Conservation (phyloP, 495 filamentous ascomycete genomes). For the Neurospora pannonica region DNA sequence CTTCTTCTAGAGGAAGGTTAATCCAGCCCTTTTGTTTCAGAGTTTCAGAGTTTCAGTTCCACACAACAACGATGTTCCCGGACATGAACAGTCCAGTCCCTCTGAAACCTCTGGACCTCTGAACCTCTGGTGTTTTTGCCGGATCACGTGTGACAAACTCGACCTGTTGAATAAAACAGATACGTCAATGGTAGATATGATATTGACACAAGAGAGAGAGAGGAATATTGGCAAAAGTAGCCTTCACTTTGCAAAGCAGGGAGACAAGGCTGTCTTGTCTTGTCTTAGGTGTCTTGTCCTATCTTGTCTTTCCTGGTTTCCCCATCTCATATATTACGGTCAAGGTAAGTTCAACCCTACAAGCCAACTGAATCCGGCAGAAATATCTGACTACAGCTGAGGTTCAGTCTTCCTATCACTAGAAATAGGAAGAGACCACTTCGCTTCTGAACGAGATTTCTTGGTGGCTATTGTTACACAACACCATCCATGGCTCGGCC, state of each 20-base stretch:
- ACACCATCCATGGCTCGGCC: not conserved
- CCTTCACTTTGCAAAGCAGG: not conserved
- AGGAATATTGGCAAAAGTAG: not conserved
- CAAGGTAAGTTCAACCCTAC: too few species aligned
- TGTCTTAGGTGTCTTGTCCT: not conserved
- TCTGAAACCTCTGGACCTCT: not conserved
- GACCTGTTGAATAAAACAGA: not conserved
- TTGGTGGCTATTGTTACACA: not conserved
- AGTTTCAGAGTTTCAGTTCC: not conserved
- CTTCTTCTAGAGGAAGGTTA: not conserved
- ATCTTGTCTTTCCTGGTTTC: not conserved
- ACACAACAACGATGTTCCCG: not conserved
- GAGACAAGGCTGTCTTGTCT: not conserved
- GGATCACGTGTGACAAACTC: not conserved
- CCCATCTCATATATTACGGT: not conserved
- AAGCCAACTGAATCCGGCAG: not conserved
- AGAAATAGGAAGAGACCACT: not conserved
- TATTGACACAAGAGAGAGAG: not conserved
- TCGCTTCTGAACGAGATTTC: not conserved
- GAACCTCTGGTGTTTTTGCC: not conserved
- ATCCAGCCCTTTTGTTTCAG: not conserved
- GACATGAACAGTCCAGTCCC: not conserved
- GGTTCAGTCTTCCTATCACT: not conserved
- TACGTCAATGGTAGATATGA: not conserved
- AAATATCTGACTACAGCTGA: not conserved